Evolutionary conservation across 768 basidiomycete species (phyloP), one percentile per base, ranked within the genome.

Genomic region (Sutorius australiensis): DNA sequence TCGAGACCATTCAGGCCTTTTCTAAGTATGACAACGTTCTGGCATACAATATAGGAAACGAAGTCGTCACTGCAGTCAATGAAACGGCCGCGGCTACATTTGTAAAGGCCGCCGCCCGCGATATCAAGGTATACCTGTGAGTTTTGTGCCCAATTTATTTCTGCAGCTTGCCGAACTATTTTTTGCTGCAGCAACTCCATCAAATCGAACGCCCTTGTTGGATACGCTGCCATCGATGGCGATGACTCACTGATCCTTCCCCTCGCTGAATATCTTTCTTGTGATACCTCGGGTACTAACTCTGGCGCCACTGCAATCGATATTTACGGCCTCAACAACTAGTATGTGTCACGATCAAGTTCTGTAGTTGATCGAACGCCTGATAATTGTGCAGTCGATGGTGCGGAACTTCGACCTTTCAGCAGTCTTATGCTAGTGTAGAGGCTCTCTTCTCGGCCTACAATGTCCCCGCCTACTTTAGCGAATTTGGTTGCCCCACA

Each of bases 1-100:
- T 87, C 54, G 65, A 67, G 28, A 95, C 92, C 27, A 88, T 95
- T 60, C 77, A 90, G 57, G 75, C 74, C 0, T 95, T 95, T 75
- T 77, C 77, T 65, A 83, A 89, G 67, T 97, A 95, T 61, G 83
- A 90, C 75, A 97, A 97, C 60, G 81, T 97, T 14, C 74, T 95
- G 51, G 93, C 85, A 11, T 95, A 79, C 73, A 95, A 95, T 64
- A 78, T 97, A 54, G 94, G 92, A 19, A 97, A 97, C 63, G 94
- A 95, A 59, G 77, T 81, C 27, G 87, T 84, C 31, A 77, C 78
- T 24, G 65, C 76, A 10, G 42, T 72, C 17, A 77, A 79, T 38
- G 71, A 73, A 48, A 89, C 89, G 14, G 74, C 72, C 30, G 81
- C 86, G 10, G 82, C 85, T 14, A 80, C 92, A 6, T 97, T 81